phyloP scores from a whole-genome alignment of 2,329 filamentous ascomycete genomes.

The Salinomyces thailandicus region DNA sequence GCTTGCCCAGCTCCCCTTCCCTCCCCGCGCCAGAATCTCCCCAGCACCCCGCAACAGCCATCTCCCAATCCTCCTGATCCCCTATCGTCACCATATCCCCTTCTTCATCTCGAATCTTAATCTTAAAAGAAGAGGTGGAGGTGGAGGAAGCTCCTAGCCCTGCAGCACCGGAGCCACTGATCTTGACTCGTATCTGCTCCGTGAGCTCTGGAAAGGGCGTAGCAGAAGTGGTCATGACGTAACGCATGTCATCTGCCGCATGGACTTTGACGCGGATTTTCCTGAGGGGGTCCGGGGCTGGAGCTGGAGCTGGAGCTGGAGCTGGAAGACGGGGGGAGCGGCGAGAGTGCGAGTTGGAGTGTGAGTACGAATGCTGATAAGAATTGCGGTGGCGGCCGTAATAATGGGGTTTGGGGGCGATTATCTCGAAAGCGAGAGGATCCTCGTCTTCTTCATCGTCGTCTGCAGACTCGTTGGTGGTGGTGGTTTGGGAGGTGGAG shows the following conservation, averaged over 20 bases:
- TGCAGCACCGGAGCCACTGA: constrained; percentile 55
- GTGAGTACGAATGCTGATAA: too few relatives aligned
- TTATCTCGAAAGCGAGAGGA: constrained; percentile 48
- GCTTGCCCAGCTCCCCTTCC: constrained; percentile 70
- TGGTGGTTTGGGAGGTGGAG: neutral
- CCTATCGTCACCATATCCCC: constrained; percentile 95
- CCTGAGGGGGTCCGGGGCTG: too few relatives aligned
- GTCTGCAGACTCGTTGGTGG: too few relatives aligned
- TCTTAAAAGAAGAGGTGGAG: too few relatives aligned
- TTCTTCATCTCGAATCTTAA: constrained; percentile 79
- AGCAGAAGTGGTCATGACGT: constrained; percentile 70
- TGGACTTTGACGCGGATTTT: constrained; percentile 88
- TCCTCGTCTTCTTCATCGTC: constrained; percentile 43
- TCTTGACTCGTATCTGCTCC: constrained; percentile 75
- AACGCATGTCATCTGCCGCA: constrained; percentile 77
- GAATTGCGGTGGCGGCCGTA: constrained; percentile 34
- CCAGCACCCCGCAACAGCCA: constrained; percentile 62
- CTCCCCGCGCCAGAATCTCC: constrained; percentile 56
- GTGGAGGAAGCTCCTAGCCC: too few relatives aligned
- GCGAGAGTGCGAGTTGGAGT: constrained; percentile 43
- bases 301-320: too few relatives aligned
- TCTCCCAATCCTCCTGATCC: constrained; percentile 90
- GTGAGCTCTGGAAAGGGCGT: constrained; percentile 69
- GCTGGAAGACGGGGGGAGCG: too few relatives aligned
- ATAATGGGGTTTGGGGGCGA: constrained; percentile 27